Percentiles rank a stretch among this genome's conserved stretches.
phyloP scores from a whole-genome alignment of 164 flowering plant species.

The Magnolia officinalis region DNA sequence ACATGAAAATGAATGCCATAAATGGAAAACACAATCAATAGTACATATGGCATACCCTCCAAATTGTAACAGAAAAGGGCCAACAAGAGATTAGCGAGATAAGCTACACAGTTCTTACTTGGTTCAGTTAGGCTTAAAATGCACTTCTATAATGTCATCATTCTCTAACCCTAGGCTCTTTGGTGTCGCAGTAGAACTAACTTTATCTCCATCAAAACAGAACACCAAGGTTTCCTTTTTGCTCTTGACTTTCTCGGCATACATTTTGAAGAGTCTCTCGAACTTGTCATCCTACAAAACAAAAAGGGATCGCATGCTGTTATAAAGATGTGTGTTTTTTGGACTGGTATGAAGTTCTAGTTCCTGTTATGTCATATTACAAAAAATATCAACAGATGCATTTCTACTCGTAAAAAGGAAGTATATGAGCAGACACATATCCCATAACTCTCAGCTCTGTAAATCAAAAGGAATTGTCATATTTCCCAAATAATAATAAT shows the following conservation, averaged over 20 bases:
- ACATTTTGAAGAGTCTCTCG: conserved; percentile 72
- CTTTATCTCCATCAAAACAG: conserved; percentile 83
- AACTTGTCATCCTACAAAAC: conserved; percentile 74
- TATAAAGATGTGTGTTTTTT: not conserved
- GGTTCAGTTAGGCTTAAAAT: conserved; percentile 41
- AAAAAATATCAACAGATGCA: not conserved
- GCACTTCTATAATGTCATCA: conserved; percentile 84
- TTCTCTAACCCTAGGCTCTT: conserved; percentile 78
- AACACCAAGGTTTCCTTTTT: conserved; percentile 51
- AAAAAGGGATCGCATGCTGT: not conserved
- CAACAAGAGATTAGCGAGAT: not conserved
- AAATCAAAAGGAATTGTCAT: too few species aligned
- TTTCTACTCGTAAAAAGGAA: not conserved
- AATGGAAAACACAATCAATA: not conserved
- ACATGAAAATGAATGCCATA: too few species aligned
- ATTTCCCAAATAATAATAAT: too few species aligned
- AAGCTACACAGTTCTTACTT: conserved; percentile 16
- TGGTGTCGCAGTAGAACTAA: conserved; percentile 64
- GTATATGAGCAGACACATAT: not conserved
- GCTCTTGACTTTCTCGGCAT: conserved; percentile 59
- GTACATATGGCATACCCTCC: not conserved
- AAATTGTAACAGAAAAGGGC: conserved; percentile 1
- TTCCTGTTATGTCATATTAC: not conserved
- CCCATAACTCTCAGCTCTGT: not conserved
- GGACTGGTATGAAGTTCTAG: not conserved